Conservation (phyloP, 2,329 filamentous ascomycete genomes). For the Alternaria sp. region DNA sequence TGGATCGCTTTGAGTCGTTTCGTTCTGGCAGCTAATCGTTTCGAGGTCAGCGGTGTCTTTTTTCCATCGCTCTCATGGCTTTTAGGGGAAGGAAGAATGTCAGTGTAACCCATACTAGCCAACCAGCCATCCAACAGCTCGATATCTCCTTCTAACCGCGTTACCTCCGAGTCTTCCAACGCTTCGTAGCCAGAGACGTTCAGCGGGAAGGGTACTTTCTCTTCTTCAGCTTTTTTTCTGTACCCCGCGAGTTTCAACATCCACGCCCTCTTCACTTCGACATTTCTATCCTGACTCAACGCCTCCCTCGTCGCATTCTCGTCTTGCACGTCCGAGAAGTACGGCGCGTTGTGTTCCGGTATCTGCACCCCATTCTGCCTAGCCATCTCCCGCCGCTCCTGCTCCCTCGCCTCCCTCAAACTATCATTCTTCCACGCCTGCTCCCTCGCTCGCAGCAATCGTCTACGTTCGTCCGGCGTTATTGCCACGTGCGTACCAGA, state of each 20-base stretch:
- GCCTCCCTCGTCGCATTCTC: neutral
- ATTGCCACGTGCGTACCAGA: neutral
- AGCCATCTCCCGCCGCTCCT: neutral
- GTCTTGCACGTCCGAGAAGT: neutral
- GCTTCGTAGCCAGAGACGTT: neutral
- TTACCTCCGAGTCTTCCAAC: neutral
- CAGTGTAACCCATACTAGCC: neutral
- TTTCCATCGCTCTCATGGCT: rapidly evolving
- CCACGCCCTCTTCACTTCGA: neutral
- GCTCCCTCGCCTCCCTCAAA: neutral
- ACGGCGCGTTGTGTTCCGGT: neutral
- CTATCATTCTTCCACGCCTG: neutral
- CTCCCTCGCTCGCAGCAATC: neutral
- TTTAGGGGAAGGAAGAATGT: no score
- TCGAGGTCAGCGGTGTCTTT: neutral
- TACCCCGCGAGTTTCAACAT: neutral
- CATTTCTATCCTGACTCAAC: neutral
- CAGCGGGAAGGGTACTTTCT: neutral
- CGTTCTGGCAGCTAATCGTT: neutral
- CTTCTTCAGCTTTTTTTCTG: neutral
- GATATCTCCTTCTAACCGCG: neutral
- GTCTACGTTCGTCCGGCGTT: neutral
- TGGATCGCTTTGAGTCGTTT: neutral
- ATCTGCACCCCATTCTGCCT: neutral
- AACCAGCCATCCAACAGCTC: neutral